phyloP scores from a whole-genome alignment of 192 early-diverging fungal genomes.

The Obelidium mucronatum region DNA sequence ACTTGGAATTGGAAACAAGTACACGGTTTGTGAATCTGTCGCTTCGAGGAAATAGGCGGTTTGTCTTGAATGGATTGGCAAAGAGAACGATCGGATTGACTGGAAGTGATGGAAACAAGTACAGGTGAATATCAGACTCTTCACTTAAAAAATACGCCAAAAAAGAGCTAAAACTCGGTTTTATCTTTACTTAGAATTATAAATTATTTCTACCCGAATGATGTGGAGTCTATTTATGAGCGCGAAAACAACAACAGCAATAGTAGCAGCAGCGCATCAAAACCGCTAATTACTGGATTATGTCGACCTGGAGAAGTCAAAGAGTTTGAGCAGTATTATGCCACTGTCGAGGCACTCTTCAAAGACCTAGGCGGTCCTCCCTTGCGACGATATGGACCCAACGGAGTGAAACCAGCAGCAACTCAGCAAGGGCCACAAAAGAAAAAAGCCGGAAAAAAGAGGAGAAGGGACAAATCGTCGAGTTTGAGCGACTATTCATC shows the following conservation, averaged over 20 bases:
- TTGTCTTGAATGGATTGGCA: conserved; percentile 14
- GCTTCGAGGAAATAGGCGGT: background rate
- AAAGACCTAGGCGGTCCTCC: background rate
- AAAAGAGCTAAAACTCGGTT: too few species aligned
- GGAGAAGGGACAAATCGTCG: background rate
- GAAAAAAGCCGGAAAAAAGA: background rate
- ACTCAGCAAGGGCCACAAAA: background rate
- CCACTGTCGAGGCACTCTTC: background rate
- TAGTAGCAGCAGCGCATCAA: too few species aligned
- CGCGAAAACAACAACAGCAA: too few species aligned
- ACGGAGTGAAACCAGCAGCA: background rate
- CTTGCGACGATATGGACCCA: background rate
- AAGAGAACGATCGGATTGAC: conserved; percentile 15
- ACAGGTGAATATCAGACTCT: too few species aligned
- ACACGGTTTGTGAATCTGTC: conserved; percentile 5
- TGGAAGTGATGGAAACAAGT: background rate
- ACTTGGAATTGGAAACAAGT: background rate
- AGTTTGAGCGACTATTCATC: background rate
- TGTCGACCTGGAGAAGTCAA: background rate
- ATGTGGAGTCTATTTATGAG: background rate
- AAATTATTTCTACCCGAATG: conserved; percentile 5
- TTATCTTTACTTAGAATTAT: too few species aligned
- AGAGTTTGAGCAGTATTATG: background rate
- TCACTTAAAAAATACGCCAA: too few species aligned
- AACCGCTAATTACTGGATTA: too few species aligned